Evolutionary conservation across 1,139 yeast species (phyloP).

Genomic region (Scheffersomyces quercinus): DNA sequence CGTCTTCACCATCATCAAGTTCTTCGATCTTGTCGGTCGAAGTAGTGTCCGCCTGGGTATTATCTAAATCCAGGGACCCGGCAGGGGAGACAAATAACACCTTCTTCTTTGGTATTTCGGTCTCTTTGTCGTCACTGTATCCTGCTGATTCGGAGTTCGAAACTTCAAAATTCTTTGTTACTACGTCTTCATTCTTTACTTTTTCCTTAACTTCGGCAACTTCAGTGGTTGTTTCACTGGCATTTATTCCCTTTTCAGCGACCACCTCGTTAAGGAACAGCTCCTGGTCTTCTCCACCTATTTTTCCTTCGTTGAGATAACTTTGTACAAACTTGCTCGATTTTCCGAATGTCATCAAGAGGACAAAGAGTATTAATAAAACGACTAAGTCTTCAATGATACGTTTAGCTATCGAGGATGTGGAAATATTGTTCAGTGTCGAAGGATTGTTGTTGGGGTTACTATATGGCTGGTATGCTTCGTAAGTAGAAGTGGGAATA

Average conservation of each 20-base stretch:
- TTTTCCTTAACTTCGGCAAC: no score
- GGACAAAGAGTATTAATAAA: slow-evolving; percentile 9
- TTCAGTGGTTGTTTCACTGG: no score
- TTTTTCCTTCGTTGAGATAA: background rate
- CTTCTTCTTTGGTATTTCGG: slow-evolving; percentile 16
- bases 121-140: slow-evolving; percentile 5
- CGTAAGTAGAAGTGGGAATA: no score
- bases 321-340: background rate
- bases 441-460: no score
- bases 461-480: no score
- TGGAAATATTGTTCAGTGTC: slow-evolving; percentile 5
- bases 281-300: background rate
- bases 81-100: slow-evolving; percentile 34
- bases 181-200: slow-evolving; percentile 13
- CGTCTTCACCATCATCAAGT: slow-evolving; percentile 7
- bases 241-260: slow-evolving; percentile 4
- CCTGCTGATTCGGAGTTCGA: slow-evolving; percentile 10
- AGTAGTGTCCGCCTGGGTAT: slow-evolving; percentile 11
- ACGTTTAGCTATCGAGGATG: slow-evolving; percentile 17
- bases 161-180: slow-evolving; percentile 11
- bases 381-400: slow-evolving; percentile 38
- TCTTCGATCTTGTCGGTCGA: slow-evolving; percentile 4
- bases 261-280: slow-evolving; percentile 4
- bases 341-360: slow-evolving; percentile 1
- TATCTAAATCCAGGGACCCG: slow-evolving; percentile 15